phyloP scores from a whole-genome alignment of 208 protist genomes.

The Strigomonas galati region DNA sequence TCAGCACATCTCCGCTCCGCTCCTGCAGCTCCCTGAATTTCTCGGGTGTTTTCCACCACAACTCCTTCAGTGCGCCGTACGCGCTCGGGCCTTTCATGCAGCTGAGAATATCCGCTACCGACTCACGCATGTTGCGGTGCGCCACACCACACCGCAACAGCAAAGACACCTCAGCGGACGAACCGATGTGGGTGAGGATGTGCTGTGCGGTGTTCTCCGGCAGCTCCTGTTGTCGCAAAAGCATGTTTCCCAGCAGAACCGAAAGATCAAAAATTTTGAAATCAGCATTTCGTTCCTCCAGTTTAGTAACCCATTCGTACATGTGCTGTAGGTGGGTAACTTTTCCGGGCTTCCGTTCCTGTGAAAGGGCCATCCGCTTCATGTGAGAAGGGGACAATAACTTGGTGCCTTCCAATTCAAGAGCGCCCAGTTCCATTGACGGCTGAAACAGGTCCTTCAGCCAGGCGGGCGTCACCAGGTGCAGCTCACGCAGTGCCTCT shows the following conservation, averaged over 20 bases:
- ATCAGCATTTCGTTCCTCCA: not conserved
- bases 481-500: not conserved
- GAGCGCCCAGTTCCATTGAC: not conserved
- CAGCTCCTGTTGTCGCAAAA: not conserved
- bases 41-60: constrained; percentile 12
- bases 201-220: not conserved
- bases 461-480: not conserved
- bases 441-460: constrained; percentile 1
- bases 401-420: too few species aligned
- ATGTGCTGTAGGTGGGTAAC: not conserved
- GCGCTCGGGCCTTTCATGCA: constrained; percentile 47
- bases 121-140: too few species aligned
- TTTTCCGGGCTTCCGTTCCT: not conserved
- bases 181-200: not conserved
- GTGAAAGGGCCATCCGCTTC: too few species aligned
- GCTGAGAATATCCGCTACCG: constrained; percentile 21
- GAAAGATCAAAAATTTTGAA: constrained; percentile 4
- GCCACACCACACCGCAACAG: too few species aligned
- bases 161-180: constrained; percentile 2
- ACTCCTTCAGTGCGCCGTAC: constrained; percentile 41
- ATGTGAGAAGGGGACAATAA: too few species aligned
- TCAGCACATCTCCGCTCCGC: constrained; percentile 56
- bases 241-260: not conserved
- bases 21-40: constrained; percentile 31
- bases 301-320: not conserved